phyloP scores from a whole-genome alignment of 805 yeast species.

The Metschnikowia lochheadii region DNA sequence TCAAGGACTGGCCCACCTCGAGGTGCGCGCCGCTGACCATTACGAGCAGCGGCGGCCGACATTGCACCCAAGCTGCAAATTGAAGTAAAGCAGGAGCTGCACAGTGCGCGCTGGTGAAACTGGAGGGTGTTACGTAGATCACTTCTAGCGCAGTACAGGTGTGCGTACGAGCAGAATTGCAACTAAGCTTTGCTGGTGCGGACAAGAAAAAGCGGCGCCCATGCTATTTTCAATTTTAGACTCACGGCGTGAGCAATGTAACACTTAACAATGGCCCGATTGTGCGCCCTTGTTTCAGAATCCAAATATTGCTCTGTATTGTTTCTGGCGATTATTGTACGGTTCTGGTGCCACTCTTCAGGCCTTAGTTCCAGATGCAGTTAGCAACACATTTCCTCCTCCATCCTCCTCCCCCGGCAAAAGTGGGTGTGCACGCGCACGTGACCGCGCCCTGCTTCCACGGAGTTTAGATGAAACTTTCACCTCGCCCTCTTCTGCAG shows the following conservation, averaged over 20 bases:
- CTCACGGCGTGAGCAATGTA: background rate
- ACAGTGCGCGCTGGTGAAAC: slow-evolving; percentile 5
- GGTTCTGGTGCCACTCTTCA: background rate
- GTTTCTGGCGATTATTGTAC: background rate
- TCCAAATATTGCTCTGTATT: background rate
- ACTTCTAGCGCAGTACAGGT: slow-evolving; percentile 4
- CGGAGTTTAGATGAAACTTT: background rate
- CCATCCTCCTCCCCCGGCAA: background rate
- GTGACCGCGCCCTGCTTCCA: background rate
- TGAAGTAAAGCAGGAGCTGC: slow-evolving; percentile 1
- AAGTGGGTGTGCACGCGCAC: background rate
- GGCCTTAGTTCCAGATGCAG: background rate
- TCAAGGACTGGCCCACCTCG: background rate
- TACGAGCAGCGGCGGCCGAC: slow-evolving; percentile 1
- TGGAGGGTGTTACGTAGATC: slow-evolving; percentile 1
- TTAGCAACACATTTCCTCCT: background rate
- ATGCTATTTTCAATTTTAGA: background rate
- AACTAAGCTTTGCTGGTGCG: background rate
- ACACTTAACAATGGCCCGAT: background rate
- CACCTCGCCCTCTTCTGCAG: background rate
- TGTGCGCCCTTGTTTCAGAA: background rate
- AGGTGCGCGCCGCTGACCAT: background rate
- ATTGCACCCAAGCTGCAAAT: slow-evolving; percentile 2
- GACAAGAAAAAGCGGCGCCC: background rate
- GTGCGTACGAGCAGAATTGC: background rate